Evolutionary conservation across 768 basidiomycete genomes (phyloP).

Genomic region (Sarcodon aspratus): DNA sequence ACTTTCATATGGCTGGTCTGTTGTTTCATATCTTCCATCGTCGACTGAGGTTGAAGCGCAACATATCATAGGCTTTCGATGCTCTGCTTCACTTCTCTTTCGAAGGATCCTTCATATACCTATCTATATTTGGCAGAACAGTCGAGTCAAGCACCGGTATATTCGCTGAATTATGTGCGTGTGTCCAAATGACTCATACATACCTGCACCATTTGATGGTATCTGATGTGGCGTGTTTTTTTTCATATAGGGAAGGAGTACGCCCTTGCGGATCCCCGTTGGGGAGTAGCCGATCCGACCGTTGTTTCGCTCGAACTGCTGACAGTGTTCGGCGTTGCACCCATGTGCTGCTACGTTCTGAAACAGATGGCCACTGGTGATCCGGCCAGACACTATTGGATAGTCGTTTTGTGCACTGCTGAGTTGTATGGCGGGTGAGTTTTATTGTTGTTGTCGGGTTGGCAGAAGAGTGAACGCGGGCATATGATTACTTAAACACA

Average conservation of each 20-base stretch:
- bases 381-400: slow-evolving; percentile 67
- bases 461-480: not conserved
- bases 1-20: slow-evolving; percentile 75
- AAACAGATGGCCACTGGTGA: slow-evolving; percentile 53
- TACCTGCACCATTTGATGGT: not conserved
- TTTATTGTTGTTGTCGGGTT: not conserved
- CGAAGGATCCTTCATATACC: slow-evolving; percentile 73
- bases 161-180: slow-evolving; percentile 68
- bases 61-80: slow-evolving; percentile 53
- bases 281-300: slow-evolving; percentile 71
- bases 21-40: slow-evolving; percentile 3
- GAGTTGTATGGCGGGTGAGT: slow-evolving; percentile 70
- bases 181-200: not conserved
- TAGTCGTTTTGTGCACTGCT: slow-evolving; percentile 62
- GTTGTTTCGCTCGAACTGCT: slow-evolving; percentile 77
- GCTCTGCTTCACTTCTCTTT: slow-evolving; percentile 70
- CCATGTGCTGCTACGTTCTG: slow-evolving; percentile 63
- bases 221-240: not conserved
- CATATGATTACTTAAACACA: slow-evolving; percentile 1
- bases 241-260: slow-evolving; percentile 62
- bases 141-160: slow-evolving; percentile 59
- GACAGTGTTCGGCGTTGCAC: slow-evolving; percentile 71
- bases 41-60: not conserved
- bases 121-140: slow-evolving; percentile 62
- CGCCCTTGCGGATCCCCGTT: slow-evolving; percentile 67